phyloP scores from a whole-genome alignment of 108 stramenopile species.

The Cyclotella kingstonii region DNA sequence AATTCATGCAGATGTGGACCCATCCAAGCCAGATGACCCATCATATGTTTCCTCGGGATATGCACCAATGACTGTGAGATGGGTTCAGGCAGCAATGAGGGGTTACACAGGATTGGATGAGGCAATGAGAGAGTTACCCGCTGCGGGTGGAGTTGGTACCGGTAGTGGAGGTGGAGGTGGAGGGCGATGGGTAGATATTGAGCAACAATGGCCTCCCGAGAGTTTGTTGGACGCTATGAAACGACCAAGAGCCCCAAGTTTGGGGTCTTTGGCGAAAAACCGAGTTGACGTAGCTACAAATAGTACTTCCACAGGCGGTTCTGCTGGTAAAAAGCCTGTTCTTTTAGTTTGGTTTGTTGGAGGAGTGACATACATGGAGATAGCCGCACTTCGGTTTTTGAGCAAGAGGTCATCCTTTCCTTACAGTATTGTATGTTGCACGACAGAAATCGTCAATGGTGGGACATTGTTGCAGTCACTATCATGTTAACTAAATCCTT shows the following conservation, averaged over 20 bases:
- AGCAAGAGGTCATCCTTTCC: slow-evolving; percentile 72
- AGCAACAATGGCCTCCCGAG: slow-evolving; percentile 61
- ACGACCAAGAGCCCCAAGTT: slow-evolving; percentile 21
- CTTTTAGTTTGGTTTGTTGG: slow-evolving; percentile 89
- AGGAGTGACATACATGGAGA: slow-evolving; percentile 92
- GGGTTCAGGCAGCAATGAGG: slow-evolving; percentile 82
- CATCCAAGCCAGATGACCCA: slow-evolving; percentile 86
- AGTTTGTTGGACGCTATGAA: slow-evolving; percentile 61
- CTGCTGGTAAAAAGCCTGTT: slow-evolving; percentile 56
- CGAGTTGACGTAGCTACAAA: slow-evolving; percentile 8
- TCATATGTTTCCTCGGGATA: slow-evolving; percentile 93
- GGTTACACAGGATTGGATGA: slow-evolving; percentile 80
- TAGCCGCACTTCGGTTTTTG: slow-evolving; percentile 90
- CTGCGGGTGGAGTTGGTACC: slow-evolving; percentile 16
- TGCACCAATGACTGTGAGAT: slow-evolving; percentile 86
- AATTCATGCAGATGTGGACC: slow-evolving; percentile 88
- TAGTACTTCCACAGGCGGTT: not conserved
- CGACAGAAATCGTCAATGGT: slow-evolving; percentile 81
- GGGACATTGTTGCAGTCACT: slow-evolving; percentile 58
- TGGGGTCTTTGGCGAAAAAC: slow-evolving; percentile 54
- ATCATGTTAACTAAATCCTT: slow-evolving; percentile 43
- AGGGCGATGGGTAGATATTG: slow-evolving; percentile 69
- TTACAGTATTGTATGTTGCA: slow-evolving; percentile 63
- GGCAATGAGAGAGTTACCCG: slow-evolving; percentile 59
- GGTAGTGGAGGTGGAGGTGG: slow-evolving; percentile 25